These are phyloP conservation scores for Asterella californica DNA, from an alignment of 225 moss, liverwort and hornwort genomes.

Conservation along the genomic window DNA sequence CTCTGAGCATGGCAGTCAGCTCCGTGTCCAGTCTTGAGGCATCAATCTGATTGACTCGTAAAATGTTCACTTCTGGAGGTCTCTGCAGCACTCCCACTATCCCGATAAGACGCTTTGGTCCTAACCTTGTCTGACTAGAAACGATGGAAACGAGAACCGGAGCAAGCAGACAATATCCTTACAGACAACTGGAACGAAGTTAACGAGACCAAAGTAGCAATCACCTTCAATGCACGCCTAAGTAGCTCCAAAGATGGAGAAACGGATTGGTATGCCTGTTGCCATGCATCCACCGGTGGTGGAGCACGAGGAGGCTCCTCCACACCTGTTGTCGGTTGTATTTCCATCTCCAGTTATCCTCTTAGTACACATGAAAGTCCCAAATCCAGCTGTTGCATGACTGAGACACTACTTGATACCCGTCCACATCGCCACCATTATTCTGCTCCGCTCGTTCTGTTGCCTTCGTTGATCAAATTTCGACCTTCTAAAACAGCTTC, in stretches of 20 bases:
- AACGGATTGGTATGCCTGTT: conserved; percentile 56
- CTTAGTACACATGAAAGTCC: no score
- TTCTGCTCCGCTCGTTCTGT: no score
- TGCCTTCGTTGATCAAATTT: no score
- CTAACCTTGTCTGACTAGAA: not conserved
- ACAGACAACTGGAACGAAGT: not conserved
- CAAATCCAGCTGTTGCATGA: no score
- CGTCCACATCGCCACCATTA: no score
- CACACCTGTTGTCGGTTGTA: no score
- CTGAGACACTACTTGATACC: no score
- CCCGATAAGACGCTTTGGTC: not conserved
- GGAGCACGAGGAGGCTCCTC: conserved; percentile 15
- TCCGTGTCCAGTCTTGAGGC: conserved; percentile 87
- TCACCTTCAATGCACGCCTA: conserved; percentile 55
- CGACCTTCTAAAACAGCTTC: no score
- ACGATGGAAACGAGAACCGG: no score
- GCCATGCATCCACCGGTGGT: conserved; percentile 60
- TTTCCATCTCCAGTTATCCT: no score
- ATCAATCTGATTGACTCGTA: conserved; percentile 92
- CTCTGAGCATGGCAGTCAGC: conserved; percentile 93
- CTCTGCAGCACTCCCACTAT: conserved; percentile 39
- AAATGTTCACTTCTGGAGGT: conserved; percentile 66
- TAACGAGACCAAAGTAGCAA: not conserved
- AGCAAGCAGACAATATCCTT: not conserved
- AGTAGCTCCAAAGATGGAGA: conserved; percentile 70